Evolutionary conservation across 768 basidiomycete species (phyloP), one percentile per base, ranked within the genome.

Genomic region (Tylopilus vinaceipallidus): DNA sequence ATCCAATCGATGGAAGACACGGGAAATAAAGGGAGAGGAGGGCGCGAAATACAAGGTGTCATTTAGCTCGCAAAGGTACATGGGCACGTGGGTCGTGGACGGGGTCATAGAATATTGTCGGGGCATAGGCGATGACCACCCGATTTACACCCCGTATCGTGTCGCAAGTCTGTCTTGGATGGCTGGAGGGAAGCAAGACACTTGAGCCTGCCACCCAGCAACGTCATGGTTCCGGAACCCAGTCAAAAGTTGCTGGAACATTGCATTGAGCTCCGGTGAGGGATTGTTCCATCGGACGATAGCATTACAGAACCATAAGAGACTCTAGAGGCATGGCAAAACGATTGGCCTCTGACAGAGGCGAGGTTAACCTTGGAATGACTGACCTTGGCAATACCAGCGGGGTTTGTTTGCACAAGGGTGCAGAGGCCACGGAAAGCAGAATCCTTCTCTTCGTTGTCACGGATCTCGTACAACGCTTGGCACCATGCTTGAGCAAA

Each of bases 401-500:
- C 82, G 16, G 97, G 97, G 66, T 99, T 99, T 26, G 83, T 83
- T 69, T 95, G 91, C 52, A 98, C 92, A 32, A 98, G 84, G 24
- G 91, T 91, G 70, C 97, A 99, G 60, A 99, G 82, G 2, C 97
- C 97, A 49, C 95, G 80, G 83, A 98, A 99, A 6, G 97, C 97
- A 19, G 94, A 98, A 63, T 98, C 97, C 72, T 98, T 99, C 75
- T 99, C 97, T 60, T 98, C 95, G 62, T 98, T 99, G 63, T 99
- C 97, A 55, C 97, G 86, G 67, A 99, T 99, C 70, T 98, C 97
- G 65, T 94, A 94, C 46, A 99, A 73, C 7, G 95, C 94, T 60
- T 91, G 90, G 69, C 95, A 97, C 97, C 97, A 99, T 13, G 89
- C 84, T 67, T 91, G 89, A 5, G 93, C 94, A 69, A 98, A 98